These are phyloP conservation scores for Candida arabinofermentans DNA, from an alignment of 805 yeast species.

Conservation along the genomic window DNA sequence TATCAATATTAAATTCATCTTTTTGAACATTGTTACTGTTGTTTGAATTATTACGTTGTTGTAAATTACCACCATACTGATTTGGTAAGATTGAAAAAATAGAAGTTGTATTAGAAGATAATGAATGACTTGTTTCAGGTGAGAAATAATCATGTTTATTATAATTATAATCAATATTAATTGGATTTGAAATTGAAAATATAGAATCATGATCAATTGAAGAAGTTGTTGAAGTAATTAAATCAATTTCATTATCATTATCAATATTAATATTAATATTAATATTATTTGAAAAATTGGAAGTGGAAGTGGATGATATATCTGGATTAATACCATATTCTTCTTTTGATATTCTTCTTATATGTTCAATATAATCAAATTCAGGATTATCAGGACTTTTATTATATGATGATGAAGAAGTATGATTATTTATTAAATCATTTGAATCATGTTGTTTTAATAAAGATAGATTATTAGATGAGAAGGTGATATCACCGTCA, in stretches of 20 bases:
- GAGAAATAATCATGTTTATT: slow-evolving; percentile 19
- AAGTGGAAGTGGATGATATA: slow-evolving; percentile 5
- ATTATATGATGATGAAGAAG: too few species aligned
- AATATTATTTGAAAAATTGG: not conserved
- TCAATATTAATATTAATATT: not conserved
- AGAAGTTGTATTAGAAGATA: slow-evolving; percentile 23
- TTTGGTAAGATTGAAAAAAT: too few species aligned
- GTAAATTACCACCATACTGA: too few species aligned
- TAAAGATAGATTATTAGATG: slow-evolving; percentile 14
- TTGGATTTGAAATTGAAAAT: slow-evolving; percentile 20
- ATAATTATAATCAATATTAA: slow-evolving; percentile 21
- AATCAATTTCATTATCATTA: not conserved
- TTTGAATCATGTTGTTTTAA: slow-evolving; percentile 18
- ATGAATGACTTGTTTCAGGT: slow-evolving; percentile 26
- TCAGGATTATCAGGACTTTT: slow-evolving; percentile 26
- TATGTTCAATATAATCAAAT: slow-evolving; percentile 36
- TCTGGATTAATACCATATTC: slow-evolving; percentile 30
- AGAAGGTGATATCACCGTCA: slow-evolving; percentile 2
- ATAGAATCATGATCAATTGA: slow-evolving; percentile 12
- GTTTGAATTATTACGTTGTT: too few species aligned
- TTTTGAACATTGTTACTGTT: slow-evolving; percentile 1
- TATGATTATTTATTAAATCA: slow-evolving; percentile 5
- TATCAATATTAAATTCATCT: slow-evolving; percentile 30
- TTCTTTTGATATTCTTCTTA: slow-evolving; percentile 32
- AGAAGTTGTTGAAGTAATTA: slow-evolving; percentile 6